Evolutionary conservation across 2,329 filamentous ascomycete genomes (phyloP), one percentile per base, ranked within the genome.

Genomic region (Aspergillus cejpii): DNA sequence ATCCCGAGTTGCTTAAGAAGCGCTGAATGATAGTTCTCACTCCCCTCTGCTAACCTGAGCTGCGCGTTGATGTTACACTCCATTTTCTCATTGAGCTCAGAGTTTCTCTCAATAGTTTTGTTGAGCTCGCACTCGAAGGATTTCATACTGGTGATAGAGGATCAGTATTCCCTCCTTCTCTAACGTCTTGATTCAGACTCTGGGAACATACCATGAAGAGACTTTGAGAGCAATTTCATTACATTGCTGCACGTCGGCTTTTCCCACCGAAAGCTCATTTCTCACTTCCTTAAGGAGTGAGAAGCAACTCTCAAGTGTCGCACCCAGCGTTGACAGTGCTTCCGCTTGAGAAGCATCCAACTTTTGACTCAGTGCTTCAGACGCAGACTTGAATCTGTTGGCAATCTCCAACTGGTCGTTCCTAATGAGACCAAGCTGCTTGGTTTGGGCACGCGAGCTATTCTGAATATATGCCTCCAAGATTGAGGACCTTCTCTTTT

Each of bases 401-500:
- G 50, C 26, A 14, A 63, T 45, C 10, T 50, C 49, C n/a, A 45
- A 34, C 33, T 66, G 62, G n/a, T 54, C 52, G 5, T 45, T 38
- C 45, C 41, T 52, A 14, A 65, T 46, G 10, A 55, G 19, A 2
- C 34, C 42, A 6, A 64, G 28, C 17, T 53, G 50, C 20, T 45
- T 53, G 2, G 49, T 43, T 24, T 65, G 61, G 6, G 34, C 43
- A 12, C 43, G 50, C 15, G 59, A 54, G 29, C 47, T 49, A 6
- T 51, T 56, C 26, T 60, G 57, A 11, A 69, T 66, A 28, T 62
- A 66, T 3, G 52, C 43, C 34, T 69, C 65, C 3, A 69, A 52
- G 2, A 44, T 54, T 2, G 43, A 44, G 0, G 52, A 53, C 39
- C 58, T 56, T 34, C 52, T 66, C 36, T 52, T 63, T 26, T 69